Conservation (phyloP, 345 rosid species). For the Noccaea caerulescens region DNA sequence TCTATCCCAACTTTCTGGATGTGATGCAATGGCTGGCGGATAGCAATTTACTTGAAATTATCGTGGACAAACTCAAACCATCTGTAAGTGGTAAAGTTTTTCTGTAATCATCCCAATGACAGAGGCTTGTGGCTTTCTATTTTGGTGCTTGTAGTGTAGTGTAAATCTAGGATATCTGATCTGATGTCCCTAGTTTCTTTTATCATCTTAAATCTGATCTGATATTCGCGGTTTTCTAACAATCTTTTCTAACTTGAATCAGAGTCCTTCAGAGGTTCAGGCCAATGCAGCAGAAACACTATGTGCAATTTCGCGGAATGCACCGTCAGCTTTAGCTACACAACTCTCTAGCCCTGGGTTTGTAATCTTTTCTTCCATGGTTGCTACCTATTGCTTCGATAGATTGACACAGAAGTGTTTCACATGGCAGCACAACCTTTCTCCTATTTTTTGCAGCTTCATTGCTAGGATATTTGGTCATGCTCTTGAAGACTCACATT, state of each 20-base stretch:
- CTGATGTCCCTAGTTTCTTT: slow-evolving; percentile 19
- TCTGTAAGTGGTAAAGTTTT: slow-evolving; percentile 60
- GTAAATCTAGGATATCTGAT: slow-evolving; percentile 22
- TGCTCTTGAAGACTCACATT: slow-evolving; percentile 90
- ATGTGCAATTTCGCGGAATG: slow-evolving; percentile 88
- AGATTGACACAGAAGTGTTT: slow-evolving; percentile 17
- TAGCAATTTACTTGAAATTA: slow-evolving; percentile 89
- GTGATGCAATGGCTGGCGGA: slow-evolving; percentile 99
- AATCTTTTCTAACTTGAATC: slow-evolving; percentile 42
- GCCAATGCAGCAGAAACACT: slow-evolving; percentile 95
- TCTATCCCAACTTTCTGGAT: slow-evolving; percentile 92
- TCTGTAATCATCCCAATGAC: slow-evolving; percentile 2
- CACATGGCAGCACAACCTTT: slow-evolving; percentile 22
- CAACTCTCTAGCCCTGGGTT: slow-evolving; percentile 91
- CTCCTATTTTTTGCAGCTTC: slow-evolving; percentile 57
- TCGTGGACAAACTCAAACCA: slow-evolving; percentile 89
- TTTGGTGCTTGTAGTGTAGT: slow-evolving; percentile 26
- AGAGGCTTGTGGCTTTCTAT: slow-evolving; percentile 12
- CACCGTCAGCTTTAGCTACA: slow-evolving; percentile 88
- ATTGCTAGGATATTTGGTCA: slow-evolving; percentile 89
- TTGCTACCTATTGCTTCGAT: slow-evolving; percentile 3
- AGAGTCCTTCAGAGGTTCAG: slow-evolving; percentile 90
- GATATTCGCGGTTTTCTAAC: slow-evolving; percentile 29
- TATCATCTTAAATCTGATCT: slow-evolving; percentile 23
- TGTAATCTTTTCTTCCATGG: slow-evolving; percentile 37